These are phyloP conservation scores for Talaromyces amestolkiae DNA, from an alignment of 2,329 filamentous ascomycete genomes.

Conservation along the genomic window DNA sequence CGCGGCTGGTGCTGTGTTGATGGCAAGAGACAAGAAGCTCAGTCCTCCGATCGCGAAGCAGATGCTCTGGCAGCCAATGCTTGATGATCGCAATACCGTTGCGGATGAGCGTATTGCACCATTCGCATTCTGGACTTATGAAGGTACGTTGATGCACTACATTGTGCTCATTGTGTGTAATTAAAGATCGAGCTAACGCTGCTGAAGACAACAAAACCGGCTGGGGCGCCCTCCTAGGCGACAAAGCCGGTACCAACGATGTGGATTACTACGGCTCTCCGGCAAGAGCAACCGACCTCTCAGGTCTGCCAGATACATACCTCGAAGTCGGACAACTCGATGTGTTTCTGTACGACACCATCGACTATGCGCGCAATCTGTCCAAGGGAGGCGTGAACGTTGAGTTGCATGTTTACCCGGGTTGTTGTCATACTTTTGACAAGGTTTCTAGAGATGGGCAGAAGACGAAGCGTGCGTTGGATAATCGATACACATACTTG, in stretches of 20 bases:
- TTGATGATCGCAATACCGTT: constrained; percentile 13
- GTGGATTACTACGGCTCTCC: constrained; percentile 2
- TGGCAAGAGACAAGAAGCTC: constrained; percentile 17
- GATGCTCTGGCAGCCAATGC: constrained; percentile 16
- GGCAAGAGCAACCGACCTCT: constrained; percentile 4
- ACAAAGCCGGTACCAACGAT: neutral
- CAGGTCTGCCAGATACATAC: constrained; percentile 12
- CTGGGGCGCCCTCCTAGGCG: constrained; percentile 6
- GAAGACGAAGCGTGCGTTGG: constrained; percentile 19
- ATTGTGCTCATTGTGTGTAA: neutral
- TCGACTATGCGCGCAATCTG: constrained; percentile 13
- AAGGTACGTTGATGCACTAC: neutral
- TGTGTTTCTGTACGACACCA: constrained; percentile 10
- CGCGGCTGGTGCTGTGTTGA: neutral
- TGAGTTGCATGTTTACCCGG: constrained; percentile 47
- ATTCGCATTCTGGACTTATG: constrained; percentile 22
- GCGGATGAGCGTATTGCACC: neutral
- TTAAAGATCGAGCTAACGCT: neutral
- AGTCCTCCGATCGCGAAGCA: neutral
- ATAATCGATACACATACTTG: neutral
- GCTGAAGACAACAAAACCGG: neutral
- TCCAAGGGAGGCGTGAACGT: constrained; percentile 22
- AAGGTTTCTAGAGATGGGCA: constrained; percentile 19
- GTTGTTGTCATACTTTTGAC: constrained; percentile 45
- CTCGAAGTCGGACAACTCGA: constrained; percentile 18